phyloP scores from a whole-genome alignment of 2,329 filamentous ascomycete species.

The Penicillium sp. region DNA sequence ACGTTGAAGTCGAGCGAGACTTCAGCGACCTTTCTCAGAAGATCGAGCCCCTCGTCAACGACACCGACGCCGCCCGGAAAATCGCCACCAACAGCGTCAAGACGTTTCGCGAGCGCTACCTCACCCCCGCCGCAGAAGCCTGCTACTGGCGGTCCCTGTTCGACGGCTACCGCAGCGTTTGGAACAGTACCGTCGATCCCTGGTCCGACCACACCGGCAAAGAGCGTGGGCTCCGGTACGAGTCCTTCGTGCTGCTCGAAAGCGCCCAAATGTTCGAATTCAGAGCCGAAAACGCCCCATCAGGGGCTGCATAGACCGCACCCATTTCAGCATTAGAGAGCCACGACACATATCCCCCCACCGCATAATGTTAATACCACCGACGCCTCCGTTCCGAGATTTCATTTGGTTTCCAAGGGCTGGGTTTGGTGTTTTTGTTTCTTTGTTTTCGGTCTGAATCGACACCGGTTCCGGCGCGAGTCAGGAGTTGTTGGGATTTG shows the following conservation, averaged over 20 bases:
- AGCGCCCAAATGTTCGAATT: constrained; percentile 29
- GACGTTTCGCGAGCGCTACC: constrained; percentile 50
- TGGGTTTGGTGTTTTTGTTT: neutral
- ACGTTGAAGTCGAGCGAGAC: constrained; percentile 48
- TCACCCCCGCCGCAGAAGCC: constrained; percentile 51
- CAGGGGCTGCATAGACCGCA: constrained; percentile 3
- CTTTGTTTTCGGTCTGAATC: no score
- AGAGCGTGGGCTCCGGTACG: constrained; percentile 29
- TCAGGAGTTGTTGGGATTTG: no score
- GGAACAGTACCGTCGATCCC: constrained; percentile 19
- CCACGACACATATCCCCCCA: constrained; percentile 8
- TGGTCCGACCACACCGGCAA: constrained; percentile 12
- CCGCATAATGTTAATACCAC: constrained; percentile 4
- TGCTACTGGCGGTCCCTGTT: constrained; percentile 53
- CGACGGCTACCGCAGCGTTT: constrained; percentile 28
- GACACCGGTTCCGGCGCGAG: no score
- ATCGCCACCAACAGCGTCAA: constrained; percentile 49
- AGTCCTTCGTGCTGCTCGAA: constrained; percentile 32
- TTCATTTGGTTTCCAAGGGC: constrained; percentile 1
- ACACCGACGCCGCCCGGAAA: constrained; percentile 39
- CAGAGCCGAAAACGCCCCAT: constrained; percentile 5
- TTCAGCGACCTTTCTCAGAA: constrained; percentile 55
- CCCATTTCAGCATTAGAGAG: constrained; percentile 4
- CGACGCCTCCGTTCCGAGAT: neutral
- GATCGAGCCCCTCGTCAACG: constrained; percentile 37